Conservation (phyloP, 805 yeast species). For the Sugiyamaella lignohabitans region DNA sequence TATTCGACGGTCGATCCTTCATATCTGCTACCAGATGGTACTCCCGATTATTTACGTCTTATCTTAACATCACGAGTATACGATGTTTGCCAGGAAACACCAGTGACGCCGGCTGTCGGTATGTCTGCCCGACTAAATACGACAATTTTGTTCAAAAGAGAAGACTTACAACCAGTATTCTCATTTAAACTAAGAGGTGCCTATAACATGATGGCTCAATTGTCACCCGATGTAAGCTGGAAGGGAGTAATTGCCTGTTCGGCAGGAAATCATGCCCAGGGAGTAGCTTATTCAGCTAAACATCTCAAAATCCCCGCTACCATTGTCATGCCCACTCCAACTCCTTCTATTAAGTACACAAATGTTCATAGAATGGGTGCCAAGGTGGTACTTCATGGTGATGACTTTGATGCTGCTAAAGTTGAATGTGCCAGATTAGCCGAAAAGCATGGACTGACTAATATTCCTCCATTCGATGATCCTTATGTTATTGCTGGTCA, state of each 20-base stretch:
- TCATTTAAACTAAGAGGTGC: constrained; percentile 97
- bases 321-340: constrained; percentile 96
- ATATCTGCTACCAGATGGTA: constrained; percentile 14
- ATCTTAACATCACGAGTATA: constrained; percentile 89
- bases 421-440: constrained; percentile 74
- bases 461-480: constrained; percentile 97
- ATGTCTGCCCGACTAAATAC: constrained; percentile 71
- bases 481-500: constrained; percentile 99
- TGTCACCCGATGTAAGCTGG: constrained; percentile 50
- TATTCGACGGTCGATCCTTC: background rate
- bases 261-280: constrained; percentile 99
- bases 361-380: constrained; percentile 92
- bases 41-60: constrained; percentile 88
- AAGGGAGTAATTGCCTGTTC: constrained; percentile 95
- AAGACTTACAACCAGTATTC: constrained; percentile 90
- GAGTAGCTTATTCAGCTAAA: constrained; percentile 90
- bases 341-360: constrained; percentile 89
- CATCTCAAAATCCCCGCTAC: constrained; percentile 86
- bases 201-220: constrained; percentile 89
- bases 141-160: constrained; percentile 76
- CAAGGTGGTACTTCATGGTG: constrained; percentile 87
- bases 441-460: constrained; percentile 64
- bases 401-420: constrained; percentile 93
- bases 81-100: constrained; percentile 89
- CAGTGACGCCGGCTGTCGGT: constrained; percentile 67